Evolutionary conservation across 2,329 filamentous ascomycete genomes (phyloP), one percentile per base, ranked within the genome.

Genomic region (Ophiostoma tasmaniense): DNA sequence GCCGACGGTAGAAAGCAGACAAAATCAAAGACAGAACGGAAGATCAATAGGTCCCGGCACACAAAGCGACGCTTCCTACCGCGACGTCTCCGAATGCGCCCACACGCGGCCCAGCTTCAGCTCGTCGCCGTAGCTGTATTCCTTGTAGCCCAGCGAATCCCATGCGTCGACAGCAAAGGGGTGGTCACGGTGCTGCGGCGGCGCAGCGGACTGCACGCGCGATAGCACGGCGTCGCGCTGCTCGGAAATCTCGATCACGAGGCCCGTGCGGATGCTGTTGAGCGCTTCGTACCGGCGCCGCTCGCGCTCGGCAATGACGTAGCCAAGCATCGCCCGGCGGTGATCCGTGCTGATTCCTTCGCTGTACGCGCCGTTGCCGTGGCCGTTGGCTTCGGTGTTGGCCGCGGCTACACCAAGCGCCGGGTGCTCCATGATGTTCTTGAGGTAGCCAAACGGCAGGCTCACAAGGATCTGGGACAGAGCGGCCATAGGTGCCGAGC

Each of bases 381-480:
- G 6, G 45, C 14, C 82, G 80, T 25, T 84, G 80, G 80, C 5
- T 2, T 62, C 59, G 0, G 14, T 28, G 33, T 39, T 37, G 7
- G 61, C 30, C 8, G 61, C 33, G 13, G 61, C 61, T 20, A 22
- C 25, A 59, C 84, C 85, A 10, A 88, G 81, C 33, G 81, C 81
- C 14, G 80, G 81, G 66, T 87, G 86, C 73, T 90, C 88, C 42
- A 93, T 80, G 1, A 91, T 78, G 70, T 83, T 82, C 76, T 90
- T 88, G 30, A 93, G 80, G 35, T 89, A 80, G 17, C 84, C 80
- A 73, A 90, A 90, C 0, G 90, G 90, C 6, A 93, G 79, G 55
- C 90, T 91, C 67, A 92, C 79, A 1, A 93, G 80, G 28, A 91
- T 80, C 35, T 85, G 87, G 0, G 90, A 92, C 5, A 93, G 78